Percentiles rank a stretch among this genome's conserved stretches.
Conservation (phyloP, 2,329 filamentous ascomycete genomes). For the Talaromyces islandicus region DNA sequence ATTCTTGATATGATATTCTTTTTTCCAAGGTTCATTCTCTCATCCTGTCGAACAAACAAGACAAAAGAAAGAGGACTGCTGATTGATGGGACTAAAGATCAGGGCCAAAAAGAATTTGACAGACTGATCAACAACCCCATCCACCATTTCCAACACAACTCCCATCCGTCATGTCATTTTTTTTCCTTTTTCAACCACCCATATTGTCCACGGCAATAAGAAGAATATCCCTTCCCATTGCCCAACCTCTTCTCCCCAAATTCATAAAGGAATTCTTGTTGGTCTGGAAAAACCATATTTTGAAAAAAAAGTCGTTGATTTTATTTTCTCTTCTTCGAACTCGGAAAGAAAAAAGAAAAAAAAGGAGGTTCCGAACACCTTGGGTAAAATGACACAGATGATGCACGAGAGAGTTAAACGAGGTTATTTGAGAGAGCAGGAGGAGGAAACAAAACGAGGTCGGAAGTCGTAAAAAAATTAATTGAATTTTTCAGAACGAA, state of each 20-base stretch:
- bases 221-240: not conserved
- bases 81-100: not conserved
- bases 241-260: conserved; percentile 1
- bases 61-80: not conserved
- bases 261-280: not conserved
- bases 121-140: not conserved
- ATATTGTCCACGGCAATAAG: conserved; percentile 4
- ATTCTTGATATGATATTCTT: not conserved
- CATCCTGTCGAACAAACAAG: not conserved
- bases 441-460: not conserved
- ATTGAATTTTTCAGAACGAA: conserved; percentile 3
- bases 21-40: not conserved
- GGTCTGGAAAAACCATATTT: not conserved
- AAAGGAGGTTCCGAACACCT: not conserved
- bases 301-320: not conserved
- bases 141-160: not conserved
- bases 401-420: not conserved
- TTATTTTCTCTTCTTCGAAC: not conserved
- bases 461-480: not conserved
- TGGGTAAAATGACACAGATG: not conserved
- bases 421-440: not conserved
- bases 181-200: not conserved
- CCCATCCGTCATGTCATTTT: not conserved
- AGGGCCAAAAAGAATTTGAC: not conserved
- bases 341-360: not conserved